Base-by-base conservation (phyloP, 305 asterid genomes). In the Ajuga reptans region DNA sequence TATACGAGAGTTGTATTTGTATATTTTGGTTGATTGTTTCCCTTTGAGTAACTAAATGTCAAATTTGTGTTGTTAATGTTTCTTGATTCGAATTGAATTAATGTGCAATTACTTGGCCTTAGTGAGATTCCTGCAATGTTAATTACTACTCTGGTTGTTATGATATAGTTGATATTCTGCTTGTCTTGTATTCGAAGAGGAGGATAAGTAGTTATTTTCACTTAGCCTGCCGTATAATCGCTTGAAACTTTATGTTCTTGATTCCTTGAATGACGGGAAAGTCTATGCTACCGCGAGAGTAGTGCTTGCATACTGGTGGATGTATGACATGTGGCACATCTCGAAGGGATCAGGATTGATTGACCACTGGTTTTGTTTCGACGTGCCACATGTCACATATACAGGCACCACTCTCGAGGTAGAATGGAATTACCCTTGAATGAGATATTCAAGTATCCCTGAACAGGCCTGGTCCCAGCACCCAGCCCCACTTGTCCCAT, bases 81-180 rank as follows among this genome's bases (percentile, higher is more conserved):
- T 69, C 64, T 51, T 67, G 56, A 9, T 63, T 37, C 58, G 43
- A 66, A 34, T 34, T 63, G 42, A 65, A 29, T 41, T 50, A 15
- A 17, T 71, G 7, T 67, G 72, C 47, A 21, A 21, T 21, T 21
- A 21, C 27, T 1, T 21, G 27, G 27, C 18, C 3, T 41, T 61
- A 33, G 27, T 17, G 52, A 42, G 36, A 39, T n/a, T 17, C 6
- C 33, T 59, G 27, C 2, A 21, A 8, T 60, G 33, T 7, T 50
- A 1, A 6, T 9, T 8, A 16, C 29, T 50, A 18, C 17, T 5
- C 16, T 56, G 9, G 5, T n/a, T 12, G 16, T 33, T 16, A 34
- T 4, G n/a, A 33, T 34, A 14, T 14, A 58, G 47, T 36, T 36
- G 17, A 34, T 58, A 50, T 21, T 3, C 53, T 67, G 14, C 57